Conservation (phyloP, 139 green algal species). For the Closterium sp. region DNA sequence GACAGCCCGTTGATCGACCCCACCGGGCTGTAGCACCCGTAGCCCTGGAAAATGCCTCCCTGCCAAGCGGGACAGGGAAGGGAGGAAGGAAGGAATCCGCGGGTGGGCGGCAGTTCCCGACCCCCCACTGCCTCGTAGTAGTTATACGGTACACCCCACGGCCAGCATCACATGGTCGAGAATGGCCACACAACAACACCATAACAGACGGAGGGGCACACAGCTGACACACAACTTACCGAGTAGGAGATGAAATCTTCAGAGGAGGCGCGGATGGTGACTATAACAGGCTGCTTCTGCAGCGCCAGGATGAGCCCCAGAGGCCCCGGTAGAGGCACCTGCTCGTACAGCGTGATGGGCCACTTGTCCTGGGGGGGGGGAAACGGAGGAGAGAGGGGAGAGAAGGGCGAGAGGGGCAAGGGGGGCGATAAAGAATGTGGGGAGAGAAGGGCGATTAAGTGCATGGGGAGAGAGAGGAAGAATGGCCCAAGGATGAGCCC, state of each 20-base stretch:
- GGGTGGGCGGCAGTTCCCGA: no score
- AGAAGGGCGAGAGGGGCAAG: not conserved
- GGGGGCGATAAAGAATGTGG: no score
- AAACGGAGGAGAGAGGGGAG: no score
- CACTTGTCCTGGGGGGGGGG: not conserved
- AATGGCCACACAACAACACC: no score
- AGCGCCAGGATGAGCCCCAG: conserved; percentile 5
- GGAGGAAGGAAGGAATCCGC: no score
- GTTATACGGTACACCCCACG: not conserved
- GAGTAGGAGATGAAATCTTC: not conserved
- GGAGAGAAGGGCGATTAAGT: no score
- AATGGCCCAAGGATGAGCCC: not conserved
- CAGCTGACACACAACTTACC: not conserved
- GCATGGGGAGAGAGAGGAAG: no score
- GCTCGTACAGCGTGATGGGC: not conserved
- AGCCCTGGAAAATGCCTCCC: not conserved
- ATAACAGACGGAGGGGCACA: no score
- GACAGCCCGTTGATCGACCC: no score
- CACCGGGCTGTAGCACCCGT: not conserved
- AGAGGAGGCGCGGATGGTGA: not conserved
- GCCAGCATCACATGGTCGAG: not conserved
- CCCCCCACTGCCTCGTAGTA: no score
- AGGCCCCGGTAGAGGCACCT: not conserved
- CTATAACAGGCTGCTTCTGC: not conserved
- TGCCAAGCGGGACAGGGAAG: not conserved